Base-by-base conservation (phyloP, 2,329 filamentous ascomycete species). In the Colletotrichum sp. region DNA sequence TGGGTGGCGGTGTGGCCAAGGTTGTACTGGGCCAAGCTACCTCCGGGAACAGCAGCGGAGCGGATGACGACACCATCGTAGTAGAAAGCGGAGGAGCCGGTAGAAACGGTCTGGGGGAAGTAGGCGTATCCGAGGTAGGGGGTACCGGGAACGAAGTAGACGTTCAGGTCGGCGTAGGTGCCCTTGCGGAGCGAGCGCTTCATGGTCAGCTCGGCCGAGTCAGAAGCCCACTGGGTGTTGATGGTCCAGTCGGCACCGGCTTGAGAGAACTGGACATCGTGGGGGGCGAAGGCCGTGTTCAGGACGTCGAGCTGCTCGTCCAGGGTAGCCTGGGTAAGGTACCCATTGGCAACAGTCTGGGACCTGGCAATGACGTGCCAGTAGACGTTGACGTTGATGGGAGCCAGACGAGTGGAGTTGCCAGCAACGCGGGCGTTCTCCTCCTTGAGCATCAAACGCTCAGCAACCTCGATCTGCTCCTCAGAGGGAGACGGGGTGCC, bases 191-290 rank as follows among this genome's bases (percentile, higher is more conserved):
- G 85, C 32, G 85, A 78, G 26, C 79, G 80, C 84, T 88, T 88
- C 87, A 89, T 89, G 60, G 80, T 81, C 55, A 85, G 76, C 80
- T 88, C 85, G 15, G 78, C 76, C 4, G 81, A 81, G 30, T 87
- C 88, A 15, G 76, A 77, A 49, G 87, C 87, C 88, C 88, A 91
- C 79, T 82, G 81, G 26, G 81, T 49, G 83, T 91, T 90, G 79
- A 89, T 81, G 32, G 89, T 89, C 78, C 84, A 87, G 72, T 86
- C 85, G 18, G 81, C 87, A 68, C 83, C 84, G 32, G 85, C 82
- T 57, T 88, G 84, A 24, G 82, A 84, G 81, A 90, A 91, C 3
- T 80, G 80, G 75, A 90, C 84, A 66, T 85, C 84, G 30, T 89
- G 83, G 1, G 85, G 83, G 15, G 82, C 82, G 76, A 86, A 90